A percentile compares a stretch with the other conserved stretches of the same genome.
Conservation (phyloP, 176 grass and related monocot species). For the Coix lacrymajobi region DNA sequence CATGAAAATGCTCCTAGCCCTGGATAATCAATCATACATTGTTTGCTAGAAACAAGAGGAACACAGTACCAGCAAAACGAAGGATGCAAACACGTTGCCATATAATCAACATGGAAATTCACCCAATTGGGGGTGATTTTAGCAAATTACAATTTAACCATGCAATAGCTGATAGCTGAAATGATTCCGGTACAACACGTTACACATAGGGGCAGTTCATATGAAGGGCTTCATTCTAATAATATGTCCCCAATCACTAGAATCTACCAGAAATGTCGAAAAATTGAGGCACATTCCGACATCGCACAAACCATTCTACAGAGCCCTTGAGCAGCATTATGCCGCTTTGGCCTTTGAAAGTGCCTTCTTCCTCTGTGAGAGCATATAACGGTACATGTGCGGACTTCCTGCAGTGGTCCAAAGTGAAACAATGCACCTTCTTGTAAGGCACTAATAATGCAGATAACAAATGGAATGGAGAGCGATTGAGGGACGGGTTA, state of each 20-base stretch:
- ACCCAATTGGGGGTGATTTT: neutral
- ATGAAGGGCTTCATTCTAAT: neutral
- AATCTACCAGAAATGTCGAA: neutral
- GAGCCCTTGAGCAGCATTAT: neutral
- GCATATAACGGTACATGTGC: constrained; percentile 42
- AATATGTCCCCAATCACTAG: neutral
- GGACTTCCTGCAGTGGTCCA: constrained; percentile 24
- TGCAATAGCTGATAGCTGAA: neutral
- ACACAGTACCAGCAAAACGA: neutral
- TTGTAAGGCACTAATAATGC: neutral
- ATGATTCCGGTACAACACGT: neutral
- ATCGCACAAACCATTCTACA: neutral
- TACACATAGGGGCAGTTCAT: neutral
- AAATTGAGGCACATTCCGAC: neutral
- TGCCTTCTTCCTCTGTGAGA: constrained; percentile 46
- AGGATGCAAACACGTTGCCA: neutral
- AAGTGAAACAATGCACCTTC: neutral
- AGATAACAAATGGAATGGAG: neutral
- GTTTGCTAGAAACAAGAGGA: neutral
- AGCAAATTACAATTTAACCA: neutral
- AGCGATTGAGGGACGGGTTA: neutral
- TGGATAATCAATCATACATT: neutral
- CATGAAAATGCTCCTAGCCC: neutral
- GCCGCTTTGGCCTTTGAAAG: constrained; percentile 21
- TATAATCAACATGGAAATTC: neutral